Evolutionary conservation across 345 rosid species (phyloP), one percentile per base, ranked within the genome.

Genomic region (Hypericum androsaemum): DNA sequence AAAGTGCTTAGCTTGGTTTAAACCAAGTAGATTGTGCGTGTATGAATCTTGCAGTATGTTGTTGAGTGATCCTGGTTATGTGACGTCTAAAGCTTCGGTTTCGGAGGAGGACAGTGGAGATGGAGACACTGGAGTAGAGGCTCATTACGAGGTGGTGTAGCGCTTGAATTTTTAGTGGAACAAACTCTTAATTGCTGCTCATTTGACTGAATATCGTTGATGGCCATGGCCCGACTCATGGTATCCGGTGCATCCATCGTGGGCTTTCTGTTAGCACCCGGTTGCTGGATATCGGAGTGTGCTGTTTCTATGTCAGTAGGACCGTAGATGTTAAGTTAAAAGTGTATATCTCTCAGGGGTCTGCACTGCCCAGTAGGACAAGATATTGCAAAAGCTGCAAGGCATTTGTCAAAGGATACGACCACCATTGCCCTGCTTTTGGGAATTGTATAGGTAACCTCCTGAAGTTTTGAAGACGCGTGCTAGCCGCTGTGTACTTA

Each of bases 371-470:
- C 28, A 50, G 54, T 64, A 74, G 84, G 63, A 57, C 74, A 53
- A 71, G 86, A 68, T 80, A 73, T 37, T 80, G 86, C 50, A 76
- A 63, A 61, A 68, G 12, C 49, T 83, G 90, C 63, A 63, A 76
- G 50, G 67, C 74, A 52, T 56, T 73, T 48, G 52, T 80, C 12
- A 71, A 64, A 58, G 80, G 81, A 22, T 77, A 75, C 53, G 89
- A 80, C 56, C 89, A 82, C 64, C 89, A 82, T 56, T 82, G 89
- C 50, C 81, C 81, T 44, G 89, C 86, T 51, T 80, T 80, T 75
- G 90, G 90, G 52, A 83, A 77, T 54, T 83, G 90, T 59, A 74
- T 83, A 49, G 90, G 86, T 80, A 72, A 62, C 32, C 32, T 22
- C 32, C 32, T 22, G 2, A 22, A 22, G 32, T 22, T 22, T 22